Percentiles rank a stretch among this genome's conserved stretches.
Conservation (phyloP, 176 grass and related monocot species). For the Carex myosuroides region DNA sequence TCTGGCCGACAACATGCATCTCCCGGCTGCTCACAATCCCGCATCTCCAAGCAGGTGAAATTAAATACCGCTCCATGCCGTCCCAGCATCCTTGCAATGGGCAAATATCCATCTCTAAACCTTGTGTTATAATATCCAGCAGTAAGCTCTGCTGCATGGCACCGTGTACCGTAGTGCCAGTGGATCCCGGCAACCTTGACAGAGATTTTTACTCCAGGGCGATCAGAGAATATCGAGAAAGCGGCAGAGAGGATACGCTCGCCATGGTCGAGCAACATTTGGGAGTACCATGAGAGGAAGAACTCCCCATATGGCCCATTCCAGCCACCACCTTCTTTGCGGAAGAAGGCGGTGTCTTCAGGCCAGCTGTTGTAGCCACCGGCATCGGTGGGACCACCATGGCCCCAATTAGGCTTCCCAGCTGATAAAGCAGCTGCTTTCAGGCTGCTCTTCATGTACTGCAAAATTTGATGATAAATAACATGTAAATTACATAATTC, state of each 20-base stretch:
- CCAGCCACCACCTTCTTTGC: slow-evolving; percentile 48
- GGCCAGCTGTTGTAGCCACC: slow-evolving; percentile 64
- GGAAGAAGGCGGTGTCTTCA: slow-evolving; percentile 61
- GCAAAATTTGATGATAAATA: neutral
- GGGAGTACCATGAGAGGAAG: slow-evolving; percentile 78
- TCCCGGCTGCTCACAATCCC: slow-evolving; percentile 61
- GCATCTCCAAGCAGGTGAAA: slow-evolving; percentile 81
- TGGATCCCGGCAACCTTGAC: slow-evolving; percentile 75
- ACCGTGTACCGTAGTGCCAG: slow-evolving; percentile 66
- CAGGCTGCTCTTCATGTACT: slow-evolving; percentile 53
- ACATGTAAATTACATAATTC: neutral
- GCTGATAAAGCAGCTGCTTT: slow-evolving; percentile 39
- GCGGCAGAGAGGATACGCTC: slow-evolving; percentile 47
- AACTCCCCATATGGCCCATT: slow-evolving; percentile 51
- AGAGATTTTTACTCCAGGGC: slow-evolving; percentile 25
- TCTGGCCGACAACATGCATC: slow-evolving; percentile 55
- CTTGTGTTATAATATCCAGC: slow-evolving; percentile 70
- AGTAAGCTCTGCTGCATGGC: slow-evolving; percentile 57
- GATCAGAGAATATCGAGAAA: slow-evolving; percentile 25
- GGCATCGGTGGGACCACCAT: slow-evolving; percentile 36
- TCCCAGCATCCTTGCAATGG: slow-evolving; percentile 29
- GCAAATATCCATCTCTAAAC: slow-evolving; percentile 46
- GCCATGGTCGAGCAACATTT: slow-evolving; percentile 52
- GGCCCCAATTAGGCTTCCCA: slow-evolving; percentile 55
- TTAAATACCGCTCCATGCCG: slow-evolving; percentile 57